A percentile compares a stretch with the other conserved stretches of the same genome.
These are phyloP conservation scores for Prunus dulcis DNA, from an alignment of 306 rosid genomes.

Conservation along the genomic window DNA sequence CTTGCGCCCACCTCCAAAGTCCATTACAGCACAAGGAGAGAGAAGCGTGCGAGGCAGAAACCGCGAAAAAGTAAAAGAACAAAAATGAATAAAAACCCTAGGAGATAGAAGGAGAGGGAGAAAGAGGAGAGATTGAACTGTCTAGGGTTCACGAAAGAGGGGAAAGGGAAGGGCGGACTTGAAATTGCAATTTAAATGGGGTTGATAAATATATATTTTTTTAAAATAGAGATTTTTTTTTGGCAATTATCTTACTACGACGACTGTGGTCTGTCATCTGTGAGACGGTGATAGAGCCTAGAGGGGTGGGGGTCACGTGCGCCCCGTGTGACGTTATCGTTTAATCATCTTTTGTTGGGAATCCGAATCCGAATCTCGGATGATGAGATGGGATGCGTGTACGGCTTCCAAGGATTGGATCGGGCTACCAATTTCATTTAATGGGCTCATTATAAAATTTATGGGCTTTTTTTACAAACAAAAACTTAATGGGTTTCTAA, in stretches of 20 bases:
- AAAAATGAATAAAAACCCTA: background rate
- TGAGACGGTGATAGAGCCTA: background rate
- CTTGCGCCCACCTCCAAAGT: constrained; percentile 54
- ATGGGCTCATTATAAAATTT: background rate
- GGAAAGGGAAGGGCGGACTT: constrained; percentile 26
- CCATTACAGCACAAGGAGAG: constrained; percentile 34
- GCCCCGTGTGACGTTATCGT: constrained; percentile 14
- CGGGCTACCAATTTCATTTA: background rate
- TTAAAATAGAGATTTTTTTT: background rate
- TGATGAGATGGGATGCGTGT: background rate
- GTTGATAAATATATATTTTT: background rate
- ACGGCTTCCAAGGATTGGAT: background rate
- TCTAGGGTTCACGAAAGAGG: constrained; percentile 27
- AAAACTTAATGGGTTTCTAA: no score
- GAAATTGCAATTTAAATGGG: constrained; percentile 28
- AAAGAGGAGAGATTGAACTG: background rate
- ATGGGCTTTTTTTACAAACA: no score
- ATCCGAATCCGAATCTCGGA: background rate
- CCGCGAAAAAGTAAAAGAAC: background rate
- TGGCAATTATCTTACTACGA: background rate
- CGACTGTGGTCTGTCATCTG: background rate
- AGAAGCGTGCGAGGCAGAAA: background rate
- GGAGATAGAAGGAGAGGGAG: background rate
- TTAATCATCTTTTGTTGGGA: background rate
- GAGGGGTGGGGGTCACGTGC: background rate